These are phyloP conservation scores for Gracilaria caudata DNA, from an alignment of 23 red algal genomes.

Conservation along the genomic window DNA sequence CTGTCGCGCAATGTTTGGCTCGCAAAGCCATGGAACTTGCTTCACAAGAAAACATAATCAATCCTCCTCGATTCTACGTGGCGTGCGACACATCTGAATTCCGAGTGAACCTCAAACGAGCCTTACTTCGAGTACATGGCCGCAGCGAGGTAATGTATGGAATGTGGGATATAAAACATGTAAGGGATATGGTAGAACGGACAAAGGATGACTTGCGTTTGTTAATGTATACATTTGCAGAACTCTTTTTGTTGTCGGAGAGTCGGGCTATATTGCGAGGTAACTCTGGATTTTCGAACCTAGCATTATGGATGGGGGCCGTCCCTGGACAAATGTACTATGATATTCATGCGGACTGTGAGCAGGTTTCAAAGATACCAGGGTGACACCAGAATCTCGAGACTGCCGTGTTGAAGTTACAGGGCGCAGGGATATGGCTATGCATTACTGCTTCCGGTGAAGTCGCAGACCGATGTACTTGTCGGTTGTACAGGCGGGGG, in stretches of 20 bases:
- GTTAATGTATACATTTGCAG: conserved; percentile 38
- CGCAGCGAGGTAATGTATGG: conserved; percentile 1
- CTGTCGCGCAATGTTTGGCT: conserved; percentile 6
- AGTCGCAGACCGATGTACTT: no score
- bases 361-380: no score
- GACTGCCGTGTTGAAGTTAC: no score
- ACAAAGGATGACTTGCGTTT: conserved; percentile 8
- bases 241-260: conserved; percentile 37
- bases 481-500: no score
- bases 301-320: conserved; percentile 48
- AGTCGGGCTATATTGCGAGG: conserved; percentile 3
- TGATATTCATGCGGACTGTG: not conserved
- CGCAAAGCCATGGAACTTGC: conserved; percentile 7
- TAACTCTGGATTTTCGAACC: conserved; percentile 43
- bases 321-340: not conserved
- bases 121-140: not conserved
- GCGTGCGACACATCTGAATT: conserved; percentile 36
- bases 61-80: conserved; percentile 12
- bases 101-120: not conserved
- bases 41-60: not conserved
- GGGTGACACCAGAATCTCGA: no score
- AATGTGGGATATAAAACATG: conserved; percentile 25
- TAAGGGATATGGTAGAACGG: conserved; percentile 23
- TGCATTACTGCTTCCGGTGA: no score
- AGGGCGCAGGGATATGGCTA: no score